phyloP scores from a whole-genome alignment of 768 basidiomycete genomes.

The Trametes maxima region DNA sequence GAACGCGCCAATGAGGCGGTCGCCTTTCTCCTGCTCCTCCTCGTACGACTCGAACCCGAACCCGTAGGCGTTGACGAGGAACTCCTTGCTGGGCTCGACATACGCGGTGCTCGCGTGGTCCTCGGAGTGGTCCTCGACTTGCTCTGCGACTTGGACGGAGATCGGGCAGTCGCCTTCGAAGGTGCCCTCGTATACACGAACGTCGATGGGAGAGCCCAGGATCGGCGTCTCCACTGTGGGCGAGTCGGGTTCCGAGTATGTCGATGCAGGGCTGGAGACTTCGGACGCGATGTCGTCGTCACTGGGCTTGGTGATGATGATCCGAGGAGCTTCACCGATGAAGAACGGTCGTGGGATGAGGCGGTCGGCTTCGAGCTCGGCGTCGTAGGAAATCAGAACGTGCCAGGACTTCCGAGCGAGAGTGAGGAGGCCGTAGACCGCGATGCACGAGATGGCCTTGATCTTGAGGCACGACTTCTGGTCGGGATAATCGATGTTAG shows the following conservation, averaged over 20 bases:
- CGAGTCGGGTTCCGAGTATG: slow-evolving; percentile 8
- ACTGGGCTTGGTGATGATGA: background rate
- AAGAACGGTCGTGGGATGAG: background rate
- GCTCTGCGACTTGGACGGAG: background rate
- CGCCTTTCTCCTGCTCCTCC: background rate
- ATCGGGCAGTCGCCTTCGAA: background rate
- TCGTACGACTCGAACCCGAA: background rate
- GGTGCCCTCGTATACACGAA: background rate
- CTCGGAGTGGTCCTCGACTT: background rate
- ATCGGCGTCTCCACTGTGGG: background rate
- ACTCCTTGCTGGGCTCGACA: background rate
- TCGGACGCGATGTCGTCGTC: background rate
- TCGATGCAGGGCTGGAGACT: background rate
- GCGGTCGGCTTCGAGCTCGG: background rate
- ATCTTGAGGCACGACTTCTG: too few species aligned
- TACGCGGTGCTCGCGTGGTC: background rate
- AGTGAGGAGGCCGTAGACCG: too few species aligned
- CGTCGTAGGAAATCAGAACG: background rate
- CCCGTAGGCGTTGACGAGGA: background rate
- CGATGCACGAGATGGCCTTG: too few species aligned
- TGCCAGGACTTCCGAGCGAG: background rate
- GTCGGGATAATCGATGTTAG: too few species aligned
- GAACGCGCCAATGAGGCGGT: background rate
- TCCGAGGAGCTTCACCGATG: background rate
- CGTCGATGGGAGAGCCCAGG: background rate